Evolutionary conservation across 805 yeast genomes (phyloP).

Genomic region (Pichia gijzeniarum): DNA sequence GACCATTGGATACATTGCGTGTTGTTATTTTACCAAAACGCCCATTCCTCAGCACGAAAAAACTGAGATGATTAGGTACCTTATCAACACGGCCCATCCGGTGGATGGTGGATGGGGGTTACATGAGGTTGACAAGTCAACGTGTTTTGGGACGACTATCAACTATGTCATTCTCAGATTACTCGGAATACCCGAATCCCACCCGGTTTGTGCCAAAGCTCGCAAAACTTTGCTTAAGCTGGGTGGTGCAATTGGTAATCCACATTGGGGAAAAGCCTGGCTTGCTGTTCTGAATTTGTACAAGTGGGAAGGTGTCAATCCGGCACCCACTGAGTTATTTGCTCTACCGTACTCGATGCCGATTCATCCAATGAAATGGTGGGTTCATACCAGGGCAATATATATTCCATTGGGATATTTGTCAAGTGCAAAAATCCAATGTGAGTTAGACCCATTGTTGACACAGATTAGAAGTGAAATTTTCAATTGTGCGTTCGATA

Average conservation of each 20-base stretch:
- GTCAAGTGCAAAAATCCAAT: constrained; percentile 47
- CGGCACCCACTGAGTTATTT: constrained; percentile 97
- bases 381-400: constrained; percentile 97
- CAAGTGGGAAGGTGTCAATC: constrained; percentile 95
- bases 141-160: constrained; percentile 90
- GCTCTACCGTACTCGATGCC: constrained; percentile 74
- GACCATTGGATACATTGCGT: constrained; percentile 81
- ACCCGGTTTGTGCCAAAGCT: constrained; percentile 75
- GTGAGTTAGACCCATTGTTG: constrained; percentile 60
- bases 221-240: constrained; percentile 57
- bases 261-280: constrained; percentile 99
- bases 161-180: constrained; percentile 80
- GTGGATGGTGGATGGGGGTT: constrained; percentile 99
- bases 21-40: constrained; percentile 61
- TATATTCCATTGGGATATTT: constrained; percentile 84
- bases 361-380: constrained; percentile 94
- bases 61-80: constrained; percentile 71
- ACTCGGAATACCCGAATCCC: constrained; percentile 66
- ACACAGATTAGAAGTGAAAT: constrained; percentile 68
- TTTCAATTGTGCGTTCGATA: constrained; percentile 57
- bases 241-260: constrained; percentile 87
- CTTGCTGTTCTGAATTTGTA: constrained; percentile 72
- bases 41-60: constrained; percentile 61
- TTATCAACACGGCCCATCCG: constrained; percentile 90
- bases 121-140: constrained; percentile 85